Evolutionary conservation across 768 basidiomycete species (phyloP), one percentile per base, ranked within the genome.

Genomic region (Suillus subluteus): DNA sequence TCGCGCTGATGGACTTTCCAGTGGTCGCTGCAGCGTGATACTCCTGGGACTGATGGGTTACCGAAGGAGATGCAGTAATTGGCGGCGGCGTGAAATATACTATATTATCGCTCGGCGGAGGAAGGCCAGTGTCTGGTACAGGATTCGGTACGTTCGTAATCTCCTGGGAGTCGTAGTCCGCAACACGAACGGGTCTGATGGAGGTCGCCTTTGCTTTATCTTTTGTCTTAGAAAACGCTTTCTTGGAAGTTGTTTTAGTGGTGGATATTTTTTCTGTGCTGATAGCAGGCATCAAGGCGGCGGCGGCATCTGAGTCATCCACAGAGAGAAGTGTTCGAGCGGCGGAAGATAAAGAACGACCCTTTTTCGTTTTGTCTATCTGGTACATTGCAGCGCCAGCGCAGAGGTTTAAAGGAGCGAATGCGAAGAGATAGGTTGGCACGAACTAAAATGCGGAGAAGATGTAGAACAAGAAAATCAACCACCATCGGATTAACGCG

Each of bases 51-150:
- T 64, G 67, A 64, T 44, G 69, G 43, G 52, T 67, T 32, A 67
- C 37, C 8, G 68, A 62, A 56, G 72, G 73, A 43, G 73, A 69
- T 38, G 74, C 66, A 65, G 78, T 73, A 50, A 77, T 68, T n/a
- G 73, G 64, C 4, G 69, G 37, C n/a, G 66, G 26, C 5, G 63
- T 56, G 56, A 58, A 48, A 48, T 61, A 23, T n/a, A 66, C 67
- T 18, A 65, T 58, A 35, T 68, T 64, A 58, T 41, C 59, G 61
- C 71, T 73, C 55, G 67, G 78, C 62, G 66, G 77, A 69, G 63
- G 77, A 67, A 67, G 70, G 67, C 69, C 78, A 65, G 75, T 79
- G 69, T 69, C 77, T 73, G 69, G 76, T 67, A 71, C 67, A 18
- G 75, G 75, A 62, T 68, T 72, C n/a, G 77, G 74, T 46, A 70